These are phyloP conservation scores for Backusella australiensis DNA, from an alignment of 192 early-diverging fungal species.

Conservation along the genomic window DNA sequence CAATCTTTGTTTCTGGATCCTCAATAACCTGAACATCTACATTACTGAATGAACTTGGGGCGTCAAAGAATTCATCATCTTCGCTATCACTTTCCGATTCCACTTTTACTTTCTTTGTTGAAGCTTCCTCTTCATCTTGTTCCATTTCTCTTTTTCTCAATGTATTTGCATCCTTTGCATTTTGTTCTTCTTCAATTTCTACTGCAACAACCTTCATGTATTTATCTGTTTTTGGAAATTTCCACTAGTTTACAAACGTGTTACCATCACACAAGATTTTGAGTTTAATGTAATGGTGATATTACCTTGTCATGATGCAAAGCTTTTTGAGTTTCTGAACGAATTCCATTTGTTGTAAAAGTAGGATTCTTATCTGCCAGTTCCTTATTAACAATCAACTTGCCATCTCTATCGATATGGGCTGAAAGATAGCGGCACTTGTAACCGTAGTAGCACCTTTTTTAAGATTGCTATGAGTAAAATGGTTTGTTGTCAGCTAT, in stretches of 20 bases:
- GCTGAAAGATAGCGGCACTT: constrained; percentile 59
- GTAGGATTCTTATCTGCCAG: constrained; percentile 8
- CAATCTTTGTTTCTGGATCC: constrained; percentile 22
- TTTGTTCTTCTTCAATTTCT: constrained; percentile 28
- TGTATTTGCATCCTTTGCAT: constrained; percentile 15
- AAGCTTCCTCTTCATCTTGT: background rate
- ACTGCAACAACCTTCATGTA: constrained; percentile 34
- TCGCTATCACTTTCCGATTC: constrained; percentile 4
- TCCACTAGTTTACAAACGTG: constrained; percentile 23
- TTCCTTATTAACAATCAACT: constrained; percentile 59
- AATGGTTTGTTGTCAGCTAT: background rate
- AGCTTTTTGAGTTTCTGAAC: constrained; percentile 9
- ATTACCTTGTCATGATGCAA: constrained; percentile 10
- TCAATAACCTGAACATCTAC: background rate
- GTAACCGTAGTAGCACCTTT: constrained; percentile 58
- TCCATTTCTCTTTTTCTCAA: constrained; percentile 18
- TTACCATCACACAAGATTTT: constrained; percentile 11
- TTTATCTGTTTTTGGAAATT: constrained; percentile 38
- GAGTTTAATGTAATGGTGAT: background rate
- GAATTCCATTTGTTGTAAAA: constrained; percentile 26
- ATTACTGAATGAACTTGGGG: constrained; percentile 13
- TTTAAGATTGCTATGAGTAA: background rate
- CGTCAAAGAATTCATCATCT: constrained; percentile 12
- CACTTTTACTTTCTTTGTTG: background rate
- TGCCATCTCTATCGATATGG: constrained; percentile 48